These are phyloP conservation scores for Lactifluus hygrophoroides DNA, from an alignment of 768 basidiomycete species.

Conservation along the genomic window DNA sequence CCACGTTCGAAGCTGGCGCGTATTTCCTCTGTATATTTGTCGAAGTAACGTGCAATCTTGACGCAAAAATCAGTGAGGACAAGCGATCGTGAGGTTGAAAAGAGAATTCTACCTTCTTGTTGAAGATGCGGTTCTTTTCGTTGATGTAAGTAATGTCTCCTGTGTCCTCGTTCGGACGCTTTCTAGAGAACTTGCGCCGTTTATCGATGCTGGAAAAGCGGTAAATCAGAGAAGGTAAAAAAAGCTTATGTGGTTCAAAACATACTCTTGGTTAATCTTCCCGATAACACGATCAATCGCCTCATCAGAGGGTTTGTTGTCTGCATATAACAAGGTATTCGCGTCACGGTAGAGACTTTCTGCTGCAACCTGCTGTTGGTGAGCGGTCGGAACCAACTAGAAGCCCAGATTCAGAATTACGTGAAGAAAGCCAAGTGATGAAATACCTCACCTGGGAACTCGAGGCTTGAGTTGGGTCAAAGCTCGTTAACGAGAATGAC, in stretches of 20 bases:
- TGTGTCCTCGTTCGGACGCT: constrained; percentile 83
- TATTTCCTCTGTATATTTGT: constrained; percentile 95
- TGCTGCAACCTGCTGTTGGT: constrained; percentile 59
- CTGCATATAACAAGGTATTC: constrained; percentile 87
- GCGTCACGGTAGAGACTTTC: constrained; percentile 91
- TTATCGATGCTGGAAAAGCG: constrained; percentile 62
- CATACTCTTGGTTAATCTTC: constrained; percentile 92
- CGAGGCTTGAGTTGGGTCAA: constrained; percentile 43
- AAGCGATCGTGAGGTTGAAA: background rate
- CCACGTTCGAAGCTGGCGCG: constrained; percentile 97
- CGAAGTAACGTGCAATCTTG: constrained; percentile 89
- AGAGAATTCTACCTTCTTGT: constrained; percentile 68
- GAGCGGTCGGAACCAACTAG: constrained; percentile 44
- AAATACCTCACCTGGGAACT: constrained; percentile 30
- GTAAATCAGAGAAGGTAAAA: background rate
- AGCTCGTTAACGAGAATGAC: constrained; percentile 37
- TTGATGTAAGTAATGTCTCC: constrained; percentile 99
- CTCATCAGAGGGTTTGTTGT: constrained; percentile 92
- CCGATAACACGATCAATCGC: constrained; percentile 86
- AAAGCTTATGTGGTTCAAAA: constrained; percentile 21
- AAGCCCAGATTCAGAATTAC: background rate
- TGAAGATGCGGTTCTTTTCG: constrained; percentile 95
- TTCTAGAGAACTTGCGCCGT: constrained; percentile 83
- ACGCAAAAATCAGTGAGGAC: background rate
- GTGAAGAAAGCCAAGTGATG: background rate